phyloP scores from a whole-genome alignment of 2,329 filamentous ascomycete species.

The Colletotrichum kahawae region DNA sequence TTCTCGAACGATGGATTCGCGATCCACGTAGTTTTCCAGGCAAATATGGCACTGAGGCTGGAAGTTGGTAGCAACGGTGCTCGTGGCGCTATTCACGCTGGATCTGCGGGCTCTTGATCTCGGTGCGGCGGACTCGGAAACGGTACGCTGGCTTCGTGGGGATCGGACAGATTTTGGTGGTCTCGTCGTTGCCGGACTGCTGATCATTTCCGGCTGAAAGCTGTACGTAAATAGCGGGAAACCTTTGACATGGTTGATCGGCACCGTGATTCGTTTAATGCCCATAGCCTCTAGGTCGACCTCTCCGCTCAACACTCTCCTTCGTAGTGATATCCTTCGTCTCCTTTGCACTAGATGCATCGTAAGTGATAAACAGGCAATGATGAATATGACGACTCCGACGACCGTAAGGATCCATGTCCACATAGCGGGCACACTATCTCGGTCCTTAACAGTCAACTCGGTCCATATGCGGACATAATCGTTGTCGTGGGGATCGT shows the following conservation, averaged over 20 bases:
- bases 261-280: constrained; percentile 82
- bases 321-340: constrained; percentile 70
- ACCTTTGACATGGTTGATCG: constrained; percentile 69
- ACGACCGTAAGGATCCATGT: constrained; percentile 76
- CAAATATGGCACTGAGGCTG: constrained; percentile 93
- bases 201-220: constrained; percentile 51
- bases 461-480: constrained; percentile 67
- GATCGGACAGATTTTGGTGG: constrained; percentile 34
- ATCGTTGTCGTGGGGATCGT: constrained; percentile 59
- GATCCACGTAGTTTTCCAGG: constrained; percentile 76
- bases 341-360: constrained; percentile 82
- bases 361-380: constrained; percentile 68
- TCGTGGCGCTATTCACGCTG: constrained; percentile 36
- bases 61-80: constrained; percentile 58
- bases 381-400: constrained; percentile 71
- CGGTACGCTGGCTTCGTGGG: constrained; percentile 21
- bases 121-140: constrained; percentile 7
- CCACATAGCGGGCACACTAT: constrained; percentile 76
- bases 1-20: constrained; percentile 77
- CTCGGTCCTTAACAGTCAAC: constrained; percentile 51
- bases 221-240: constrained; percentile 83
- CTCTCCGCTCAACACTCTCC: constrained; percentile 77
- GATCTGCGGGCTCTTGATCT: constrained; percentile 41
- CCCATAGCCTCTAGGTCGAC: constrained; percentile 87
- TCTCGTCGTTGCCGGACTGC: constrained; percentile 41